These are phyloP conservation scores for Diaporthe citriasiana DNA, from an alignment of 2,329 filamentous ascomycete species.

Conservation along the genomic window DNA sequence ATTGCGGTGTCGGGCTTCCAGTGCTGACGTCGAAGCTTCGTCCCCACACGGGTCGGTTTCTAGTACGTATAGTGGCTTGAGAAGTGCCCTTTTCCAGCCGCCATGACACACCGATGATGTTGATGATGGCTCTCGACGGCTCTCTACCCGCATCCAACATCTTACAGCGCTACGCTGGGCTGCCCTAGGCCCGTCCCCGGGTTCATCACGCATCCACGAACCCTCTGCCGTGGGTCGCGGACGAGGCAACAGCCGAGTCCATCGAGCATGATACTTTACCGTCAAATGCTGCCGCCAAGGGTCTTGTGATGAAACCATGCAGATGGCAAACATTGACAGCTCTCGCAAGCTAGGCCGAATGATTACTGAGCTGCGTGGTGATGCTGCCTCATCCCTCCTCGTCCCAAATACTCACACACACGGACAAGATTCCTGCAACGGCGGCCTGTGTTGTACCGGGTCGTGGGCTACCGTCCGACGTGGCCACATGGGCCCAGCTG, in stretches of 20 bases:
- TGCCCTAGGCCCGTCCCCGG: constrained; percentile 1
- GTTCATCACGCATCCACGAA: background rate
- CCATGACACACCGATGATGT: constrained; percentile 38
- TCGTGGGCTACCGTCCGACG: constrained; percentile 22
- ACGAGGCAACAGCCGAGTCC: constrained; percentile 22
- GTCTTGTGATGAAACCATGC: constrained; percentile 31
- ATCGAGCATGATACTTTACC: constrained; percentile 11
- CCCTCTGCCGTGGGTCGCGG: constrained; percentile 7
- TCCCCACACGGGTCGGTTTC: constrained; percentile 20
- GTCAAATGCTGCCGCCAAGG: constrained; percentile 29
- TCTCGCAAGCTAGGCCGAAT: constrained; percentile 31
- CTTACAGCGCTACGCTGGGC: constrained; percentile 23
- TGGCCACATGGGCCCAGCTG: constrained; percentile 6
- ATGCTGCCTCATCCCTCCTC: constrained; percentile 25
- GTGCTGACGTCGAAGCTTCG: constrained; percentile 36
- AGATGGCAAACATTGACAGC: constrained; percentile 15
- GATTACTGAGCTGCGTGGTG: background rate
- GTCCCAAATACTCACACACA: constrained; percentile 33
- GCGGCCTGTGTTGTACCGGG: constrained; percentile 17
- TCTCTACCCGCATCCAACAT: background rate
- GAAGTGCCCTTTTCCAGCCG: constrained; percentile 21
- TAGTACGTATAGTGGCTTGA: constrained; percentile 1
- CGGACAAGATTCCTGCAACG: constrained; percentile 10
- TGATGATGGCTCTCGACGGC: background rate
- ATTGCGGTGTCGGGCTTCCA: constrained; percentile 17